Conservation (phyloP, 139 green algal genomes). For the Closterium sp. region DNA sequence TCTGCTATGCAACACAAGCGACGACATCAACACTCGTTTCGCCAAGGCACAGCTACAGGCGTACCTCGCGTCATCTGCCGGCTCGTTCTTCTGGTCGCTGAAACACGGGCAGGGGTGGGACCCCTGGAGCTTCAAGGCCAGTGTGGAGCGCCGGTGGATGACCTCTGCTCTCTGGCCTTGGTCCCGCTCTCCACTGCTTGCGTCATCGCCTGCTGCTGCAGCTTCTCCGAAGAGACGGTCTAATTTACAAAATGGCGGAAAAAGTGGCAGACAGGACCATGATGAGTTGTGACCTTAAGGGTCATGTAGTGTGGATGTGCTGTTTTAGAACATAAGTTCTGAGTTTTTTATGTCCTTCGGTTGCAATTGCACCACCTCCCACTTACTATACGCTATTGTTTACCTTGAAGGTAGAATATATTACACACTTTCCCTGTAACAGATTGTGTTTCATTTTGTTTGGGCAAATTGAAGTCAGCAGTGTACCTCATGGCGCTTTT, state of each 20-base stretch:
- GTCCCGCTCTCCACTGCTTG: neutral
- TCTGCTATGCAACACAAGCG: neutral
- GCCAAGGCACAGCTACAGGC: neutral
- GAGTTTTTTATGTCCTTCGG: no score
- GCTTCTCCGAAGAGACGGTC: neutral
- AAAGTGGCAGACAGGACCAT: neutral
- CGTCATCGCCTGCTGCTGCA: neutral
- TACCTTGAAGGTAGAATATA: no score
- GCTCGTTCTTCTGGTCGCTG: conserved; percentile 1
- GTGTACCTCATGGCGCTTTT: no score
- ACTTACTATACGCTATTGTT: no score
- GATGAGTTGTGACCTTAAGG: neutral
- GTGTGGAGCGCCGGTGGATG: neutral
- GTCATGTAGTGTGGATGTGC: no score
- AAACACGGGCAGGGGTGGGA: neutral
- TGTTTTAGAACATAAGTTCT: no score
- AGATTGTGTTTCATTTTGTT: no score
- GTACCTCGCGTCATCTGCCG: neutral
- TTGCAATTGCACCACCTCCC: no score
- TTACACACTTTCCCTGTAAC: no score
- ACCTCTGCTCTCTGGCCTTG: neutral
- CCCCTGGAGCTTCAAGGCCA: neutral
- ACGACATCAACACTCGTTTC: conserved; percentile 13
- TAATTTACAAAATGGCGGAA: neutral
- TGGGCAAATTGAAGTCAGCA: no score